These are phyloP conservation scores for Coniochaeta sp. DNA, from an alignment of 2,329 filamentous ascomycete genomes.

Conservation along the genomic window DNA sequence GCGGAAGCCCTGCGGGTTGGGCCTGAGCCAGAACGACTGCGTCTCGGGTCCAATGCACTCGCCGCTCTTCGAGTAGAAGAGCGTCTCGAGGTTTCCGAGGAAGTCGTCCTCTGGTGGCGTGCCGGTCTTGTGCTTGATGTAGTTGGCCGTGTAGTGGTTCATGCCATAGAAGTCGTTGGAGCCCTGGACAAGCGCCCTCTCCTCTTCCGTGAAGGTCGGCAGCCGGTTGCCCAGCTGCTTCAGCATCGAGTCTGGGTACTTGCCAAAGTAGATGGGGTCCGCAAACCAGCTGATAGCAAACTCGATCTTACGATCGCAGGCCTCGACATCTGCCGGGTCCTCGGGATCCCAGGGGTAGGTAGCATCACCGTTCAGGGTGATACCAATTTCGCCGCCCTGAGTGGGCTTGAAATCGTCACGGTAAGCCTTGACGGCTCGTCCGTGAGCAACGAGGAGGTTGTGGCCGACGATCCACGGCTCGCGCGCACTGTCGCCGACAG, in stretches of 20 bases:
- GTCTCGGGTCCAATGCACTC: conserved; percentile 74
- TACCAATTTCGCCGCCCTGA: conserved; percentile 71
- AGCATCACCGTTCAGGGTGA: conserved; percentile 81
- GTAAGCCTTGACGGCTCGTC: conserved; percentile 72
- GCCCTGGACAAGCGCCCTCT: conserved; percentile 67
- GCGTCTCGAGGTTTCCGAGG: conserved; percentile 66
- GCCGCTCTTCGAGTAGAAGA: conserved; percentile 63
- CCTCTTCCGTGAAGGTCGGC: conserved; percentile 65
- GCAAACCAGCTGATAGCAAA: conserved; percentile 86
- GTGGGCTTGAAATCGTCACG: conserved; percentile 71
- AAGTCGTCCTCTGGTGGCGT: conserved; percentile 58
- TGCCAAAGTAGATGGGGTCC: conserved; percentile 77
- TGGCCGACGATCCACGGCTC: conserved; percentile 83
- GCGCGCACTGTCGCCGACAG: conserved; percentile 63
- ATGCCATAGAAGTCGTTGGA: conserved; percentile 92
- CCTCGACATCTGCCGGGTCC: conserved; percentile 67
- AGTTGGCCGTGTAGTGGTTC: conserved; percentile 91
- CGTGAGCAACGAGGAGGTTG: conserved; percentile 73
- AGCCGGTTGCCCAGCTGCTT: conserved; percentile 73
- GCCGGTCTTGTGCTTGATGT: conserved; percentile 64
- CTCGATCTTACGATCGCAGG: conserved; percentile 73
- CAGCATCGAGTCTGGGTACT: conserved; percentile 78
- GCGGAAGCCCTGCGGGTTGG: conserved; percentile 68
- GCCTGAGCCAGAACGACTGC: conserved; percentile 73
- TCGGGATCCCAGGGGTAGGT: conserved; percentile 75